Conservation (phyloP, 768 basidiomycete species). For the Ephemerocybe angulata region DNA sequence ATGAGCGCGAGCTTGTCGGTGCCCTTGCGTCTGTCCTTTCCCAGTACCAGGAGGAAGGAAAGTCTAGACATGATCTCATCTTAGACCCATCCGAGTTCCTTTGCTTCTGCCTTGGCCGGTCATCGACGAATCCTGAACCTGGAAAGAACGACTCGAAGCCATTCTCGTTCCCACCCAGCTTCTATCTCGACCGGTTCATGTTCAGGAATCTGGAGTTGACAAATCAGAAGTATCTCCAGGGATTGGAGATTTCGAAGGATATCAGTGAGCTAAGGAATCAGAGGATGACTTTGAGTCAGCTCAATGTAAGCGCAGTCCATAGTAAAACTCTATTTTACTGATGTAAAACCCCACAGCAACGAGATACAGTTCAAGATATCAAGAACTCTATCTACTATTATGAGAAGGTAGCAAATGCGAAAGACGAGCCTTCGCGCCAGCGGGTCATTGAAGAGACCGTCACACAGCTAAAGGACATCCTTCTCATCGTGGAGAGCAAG, state of each 20-base stretch:
- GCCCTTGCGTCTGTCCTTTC: slow-evolving; percentile 45
- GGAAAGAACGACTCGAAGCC: slow-evolving; percentile 30
- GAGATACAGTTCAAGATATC: slow-evolving; percentile 61
- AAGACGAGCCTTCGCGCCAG: slow-evolving; percentile 45
- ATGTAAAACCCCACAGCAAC: slow-evolving; percentile 38
- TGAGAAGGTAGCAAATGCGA: slow-evolving; percentile 56
- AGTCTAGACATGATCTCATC: slow-evolving; percentile 52
- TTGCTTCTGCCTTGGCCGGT: slow-evolving; percentile 45
- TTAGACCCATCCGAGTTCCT: slow-evolving; percentile 61
- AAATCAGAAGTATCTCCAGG: slow-evolving; percentile 32
- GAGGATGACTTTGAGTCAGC: slow-evolving; percentile 46
- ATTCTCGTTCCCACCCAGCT: slow-evolving; percentile 59
- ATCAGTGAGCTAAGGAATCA: slow-evolving; percentile 43
- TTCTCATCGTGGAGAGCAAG: slow-evolving; percentile 50
- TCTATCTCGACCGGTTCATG: slow-evolving; percentile 75
- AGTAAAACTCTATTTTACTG: slow-evolving; percentile 7
- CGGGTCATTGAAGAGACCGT: slow-evolving; percentile 40
- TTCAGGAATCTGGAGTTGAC: slow-evolving; percentile 49
- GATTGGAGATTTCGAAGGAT: slow-evolving; percentile 43
- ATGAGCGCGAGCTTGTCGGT: slow-evolving; percentile 56
- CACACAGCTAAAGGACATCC: slow-evolving; percentile 47
- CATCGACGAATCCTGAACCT: slow-evolving; percentile 10
- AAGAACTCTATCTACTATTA: slow-evolving; percentile 65
- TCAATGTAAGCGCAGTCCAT: slow-evolving; percentile 59
- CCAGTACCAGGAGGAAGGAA: slow-evolving; percentile 24